These are phyloP conservation scores for Cucumis melo DNA, from an alignment of 306 rosid species.

Conservation along the genomic window DNA sequence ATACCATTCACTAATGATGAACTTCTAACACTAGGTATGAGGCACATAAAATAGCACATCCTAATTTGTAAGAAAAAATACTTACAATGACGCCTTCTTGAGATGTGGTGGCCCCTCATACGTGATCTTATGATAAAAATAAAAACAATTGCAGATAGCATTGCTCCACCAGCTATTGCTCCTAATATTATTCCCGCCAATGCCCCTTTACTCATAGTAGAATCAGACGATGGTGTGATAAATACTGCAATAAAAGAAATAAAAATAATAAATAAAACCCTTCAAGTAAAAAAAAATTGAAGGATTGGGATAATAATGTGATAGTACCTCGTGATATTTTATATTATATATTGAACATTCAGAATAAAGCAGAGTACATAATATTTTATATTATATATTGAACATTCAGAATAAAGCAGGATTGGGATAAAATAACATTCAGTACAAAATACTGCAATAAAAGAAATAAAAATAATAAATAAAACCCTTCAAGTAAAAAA, in stretches of 20 bases:
- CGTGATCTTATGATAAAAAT: slow-evolving; percentile 42
- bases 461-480: background rate
- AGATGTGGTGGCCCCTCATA: slow-evolving; percentile 18
- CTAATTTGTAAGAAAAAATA: slow-evolving; percentile 4
- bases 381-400: no score
- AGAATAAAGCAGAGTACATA: no score
- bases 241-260: slow-evolving; percentile 27
- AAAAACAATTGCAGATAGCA: slow-evolving; percentile 46
- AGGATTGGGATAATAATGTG: background rate
- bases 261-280: background rate
- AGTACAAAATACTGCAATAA: slow-evolving; percentile 34
- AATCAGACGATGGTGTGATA: slow-evolving; percentile 11
- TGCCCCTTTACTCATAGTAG: slow-evolving; percentile 50
- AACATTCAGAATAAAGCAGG: no score
- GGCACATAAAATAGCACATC: background rate
- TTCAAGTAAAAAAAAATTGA: slow-evolving; percentile 9
- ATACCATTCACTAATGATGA: background rate
- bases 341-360: no score
- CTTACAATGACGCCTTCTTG: slow-evolving; percentile 63
- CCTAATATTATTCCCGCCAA: slow-evolving; percentile 64
- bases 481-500: slow-evolving; percentile 11
- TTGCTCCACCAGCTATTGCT: slow-evolving; percentile 50
- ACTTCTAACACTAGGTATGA: background rate
- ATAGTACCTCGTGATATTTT: background rate
- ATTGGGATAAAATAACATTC: no score